Base-by-base conservation (phyloP, 1,284 basidiomycete species). In the Ustilago sp. region DNA sequence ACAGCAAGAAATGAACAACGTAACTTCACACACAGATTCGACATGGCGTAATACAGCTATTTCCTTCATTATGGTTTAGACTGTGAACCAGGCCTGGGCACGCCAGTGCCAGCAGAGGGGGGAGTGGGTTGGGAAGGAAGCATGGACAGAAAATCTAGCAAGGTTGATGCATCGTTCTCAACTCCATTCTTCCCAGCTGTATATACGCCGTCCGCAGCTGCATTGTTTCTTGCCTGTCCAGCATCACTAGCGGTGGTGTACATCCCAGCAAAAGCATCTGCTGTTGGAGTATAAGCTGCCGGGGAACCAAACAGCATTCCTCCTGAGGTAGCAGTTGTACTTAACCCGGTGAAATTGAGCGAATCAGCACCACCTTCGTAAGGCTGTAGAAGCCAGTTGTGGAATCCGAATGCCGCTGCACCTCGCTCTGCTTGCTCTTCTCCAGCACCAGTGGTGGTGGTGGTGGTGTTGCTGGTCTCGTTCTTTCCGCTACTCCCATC, bases 341-440 rank as follows among this genome's bases (percentile, higher is more conserved):
- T 19, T 8, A 45, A 45, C 6, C n/a, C n/a, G 8, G 39, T 17
- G 3, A 45, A 45, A 7, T 15, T 8, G 19, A 73, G 31, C 9
- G 50, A 52, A 17, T 72, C 69, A 0, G 69, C 59, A 1, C 74
- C 74, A 11, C 74, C 74, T 31, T 77, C 74, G 52, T 77, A 77
- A 17, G 74, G 74, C 43, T 72, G 74, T 12, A 77, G 56, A 1
- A 77, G 59, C 68, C 69, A 77, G 32, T 77, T 72, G 69, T 77
- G 74, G 34, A 77, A 77, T 13, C 74, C 74, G 15, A 77, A 77
- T 19, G 74, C 39, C 17, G 58, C 59, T 23, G 43, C n/a, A 48
- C 52, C 41, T 19, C 61, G 51, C 19, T 47, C 59, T 2, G 36
- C 59, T 3, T 58, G 34, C n/a, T 45, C 47, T 13, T 43, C 2